A percentile compares a stretch with the other conserved stretches of the same genome.
phyloP scores from a whole-genome alignment of 2,329 filamentous ascomycete species.

The Aspergillus spinulosporus region DNA sequence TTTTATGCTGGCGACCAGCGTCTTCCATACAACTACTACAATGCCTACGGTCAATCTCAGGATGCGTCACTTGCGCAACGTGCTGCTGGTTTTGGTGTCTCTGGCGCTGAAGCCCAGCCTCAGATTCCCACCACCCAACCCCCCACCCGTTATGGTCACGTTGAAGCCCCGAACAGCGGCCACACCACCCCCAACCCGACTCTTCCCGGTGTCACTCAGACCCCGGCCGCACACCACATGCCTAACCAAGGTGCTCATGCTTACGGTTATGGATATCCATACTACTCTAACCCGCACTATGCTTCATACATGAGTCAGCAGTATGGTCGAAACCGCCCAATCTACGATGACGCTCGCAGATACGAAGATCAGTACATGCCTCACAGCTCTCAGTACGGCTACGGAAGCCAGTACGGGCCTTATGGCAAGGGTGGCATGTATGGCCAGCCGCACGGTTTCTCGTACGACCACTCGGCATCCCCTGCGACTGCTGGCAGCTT shows the following conservation, averaged over 20 bases:
- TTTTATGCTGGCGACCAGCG: slow-evolving; percentile 82
- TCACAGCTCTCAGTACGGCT: slow-evolving; percentile 55
- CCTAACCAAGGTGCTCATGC: slow-evolving; percentile 52
- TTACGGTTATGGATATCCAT: slow-evolving; percentile 62
- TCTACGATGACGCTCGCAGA: slow-evolving; percentile 52
- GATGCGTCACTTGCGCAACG: slow-evolving; percentile 73
- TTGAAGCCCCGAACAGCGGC: slow-evolving; percentile 79
- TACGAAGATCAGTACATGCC: slow-evolving; percentile 52
- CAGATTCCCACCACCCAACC: slow-evolving; percentile 63
- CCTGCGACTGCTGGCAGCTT: slow-evolving; percentile 59
- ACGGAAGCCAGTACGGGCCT: slow-evolving; percentile 52
- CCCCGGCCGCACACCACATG: slow-evolving; percentile 55
- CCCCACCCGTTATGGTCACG: slow-evolving; percentile 68
- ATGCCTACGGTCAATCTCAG: slow-evolving; percentile 66
- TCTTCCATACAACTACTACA: slow-evolving; percentile 74
- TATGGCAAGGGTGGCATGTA: slow-evolving; percentile 64
- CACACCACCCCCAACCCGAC: slow-evolving; percentile 87
- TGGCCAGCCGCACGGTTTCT: slow-evolving; percentile 63
- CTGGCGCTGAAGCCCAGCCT: slow-evolving; percentile 60
- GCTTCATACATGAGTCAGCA: slow-evolving; percentile 60
- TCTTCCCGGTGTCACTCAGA: slow-evolving; percentile 57
- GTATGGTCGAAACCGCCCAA: slow-evolving; percentile 51
- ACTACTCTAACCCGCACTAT: slow-evolving; percentile 64
- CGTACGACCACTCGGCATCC: slow-evolving; percentile 65
- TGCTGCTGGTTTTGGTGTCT: slow-evolving; percentile 70